phyloP scores from a whole-genome alignment of 2,329 filamentous ascomycete species.

The Leptographium lundbergii region DNA sequence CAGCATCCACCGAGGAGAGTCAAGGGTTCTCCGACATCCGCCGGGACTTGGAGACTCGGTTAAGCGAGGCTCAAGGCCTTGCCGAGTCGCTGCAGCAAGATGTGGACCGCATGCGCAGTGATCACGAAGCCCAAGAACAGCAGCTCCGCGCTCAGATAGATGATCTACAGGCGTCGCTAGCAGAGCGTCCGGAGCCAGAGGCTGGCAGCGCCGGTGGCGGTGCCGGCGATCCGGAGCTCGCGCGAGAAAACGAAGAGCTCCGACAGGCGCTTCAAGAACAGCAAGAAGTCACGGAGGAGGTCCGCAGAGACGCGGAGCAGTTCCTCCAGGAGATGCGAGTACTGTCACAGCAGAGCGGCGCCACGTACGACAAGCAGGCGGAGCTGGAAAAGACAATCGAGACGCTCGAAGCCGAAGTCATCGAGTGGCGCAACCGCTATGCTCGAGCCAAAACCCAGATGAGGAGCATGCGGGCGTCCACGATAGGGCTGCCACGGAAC shows the following conservation, averaged over 20 bases:
- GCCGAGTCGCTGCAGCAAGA: slow-evolving; percentile 71
- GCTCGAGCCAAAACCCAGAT: slow-evolving; percentile 79
- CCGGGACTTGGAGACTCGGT: slow-evolving; percentile 55
- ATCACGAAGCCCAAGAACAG: slow-evolving; percentile 51
- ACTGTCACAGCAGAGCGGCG: slow-evolving; percentile 67
- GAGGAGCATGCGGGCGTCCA: slow-evolving; percentile 67
- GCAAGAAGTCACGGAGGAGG: slow-evolving; percentile 73
- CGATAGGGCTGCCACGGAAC: slow-evolving; percentile 57
- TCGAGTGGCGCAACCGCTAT: slow-evolving; percentile 84
- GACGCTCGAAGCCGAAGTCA: slow-evolving; percentile 68
- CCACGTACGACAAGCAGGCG: slow-evolving; percentile 71
- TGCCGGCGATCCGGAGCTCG: slow-evolving; percentile 39
- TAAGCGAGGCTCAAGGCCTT: slow-evolving; percentile 62
- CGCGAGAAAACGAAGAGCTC: slow-evolving; percentile 57
- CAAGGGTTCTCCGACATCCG: slow-evolving; percentile 58
- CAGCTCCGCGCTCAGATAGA: slow-evolving; percentile 53
- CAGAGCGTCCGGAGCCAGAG: slow-evolving; percentile 11
- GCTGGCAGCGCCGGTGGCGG: slow-evolving; percentile 10
- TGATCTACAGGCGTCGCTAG: slow-evolving; percentile 27
- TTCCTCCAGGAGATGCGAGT: slow-evolving; percentile 83
- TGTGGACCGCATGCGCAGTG: slow-evolving; percentile 57
- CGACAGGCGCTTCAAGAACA: slow-evolving; percentile 57
- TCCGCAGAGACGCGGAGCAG: slow-evolving; percentile 67
- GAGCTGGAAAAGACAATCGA: slow-evolving; percentile 64
- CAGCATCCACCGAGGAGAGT: slow-evolving; percentile 47